Evolutionary conservation across 495 filamentous ascomycete genomes (phyloP).

Genomic region (Xylaria palmicola): DNA sequence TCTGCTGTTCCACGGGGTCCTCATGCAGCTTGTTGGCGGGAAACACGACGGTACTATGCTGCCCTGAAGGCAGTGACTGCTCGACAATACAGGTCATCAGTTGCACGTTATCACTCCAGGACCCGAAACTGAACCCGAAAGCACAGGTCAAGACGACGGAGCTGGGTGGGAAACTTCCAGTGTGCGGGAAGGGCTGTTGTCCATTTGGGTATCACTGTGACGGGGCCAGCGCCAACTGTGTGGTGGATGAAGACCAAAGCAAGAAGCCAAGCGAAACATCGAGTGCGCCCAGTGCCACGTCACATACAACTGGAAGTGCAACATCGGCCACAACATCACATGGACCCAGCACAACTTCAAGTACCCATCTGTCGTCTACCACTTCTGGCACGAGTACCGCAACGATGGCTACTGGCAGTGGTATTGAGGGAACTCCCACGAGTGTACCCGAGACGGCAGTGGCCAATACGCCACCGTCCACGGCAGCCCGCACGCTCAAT

Average conservation of each 20-base stretch:
- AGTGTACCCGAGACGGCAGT: not conserved
- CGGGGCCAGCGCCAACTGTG: slow-evolving; percentile 34
- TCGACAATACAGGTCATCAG: slow-evolving; percentile 63
- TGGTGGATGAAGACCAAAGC: slow-evolving; percentile 39
- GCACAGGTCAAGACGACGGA: slow-evolving; percentile 70
- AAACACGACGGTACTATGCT: slow-evolving; percentile 73
- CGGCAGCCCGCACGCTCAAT: slow-evolving; percentile 19
- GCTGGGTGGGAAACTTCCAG: slow-evolving; percentile 51
- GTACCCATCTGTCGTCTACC: slow-evolving; percentile 16
- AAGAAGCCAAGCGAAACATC: slow-evolving; percentile 28
- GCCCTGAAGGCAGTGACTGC: slow-evolving; percentile 64
- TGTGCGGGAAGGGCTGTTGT: slow-evolving; percentile 60
- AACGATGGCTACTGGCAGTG: slow-evolving; percentile 17
- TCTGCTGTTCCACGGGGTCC: slow-evolving; percentile 69
- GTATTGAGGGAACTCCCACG: slow-evolving; percentile 1
- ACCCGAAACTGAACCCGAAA: slow-evolving; percentile 59
- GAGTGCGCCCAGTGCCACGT: slow-evolving; percentile 27
- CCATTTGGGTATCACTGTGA: slow-evolving; percentile 78
- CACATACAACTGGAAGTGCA: slow-evolving; percentile 12
- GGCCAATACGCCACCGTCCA: slow-evolving; percentile 12
- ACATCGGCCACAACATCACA: slow-evolving; percentile 30
- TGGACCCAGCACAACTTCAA: slow-evolving; percentile 29
- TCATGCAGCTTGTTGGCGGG: slow-evolving; percentile 66
- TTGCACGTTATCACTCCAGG: slow-evolving; percentile 67
- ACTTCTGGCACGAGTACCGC: not conserved